These are phyloP conservation scores for Stagonosporopsis cucurbitacearum DNA, from an alignment of 2,329 filamentous ascomycete species.

Conservation along the genomic window DNA sequence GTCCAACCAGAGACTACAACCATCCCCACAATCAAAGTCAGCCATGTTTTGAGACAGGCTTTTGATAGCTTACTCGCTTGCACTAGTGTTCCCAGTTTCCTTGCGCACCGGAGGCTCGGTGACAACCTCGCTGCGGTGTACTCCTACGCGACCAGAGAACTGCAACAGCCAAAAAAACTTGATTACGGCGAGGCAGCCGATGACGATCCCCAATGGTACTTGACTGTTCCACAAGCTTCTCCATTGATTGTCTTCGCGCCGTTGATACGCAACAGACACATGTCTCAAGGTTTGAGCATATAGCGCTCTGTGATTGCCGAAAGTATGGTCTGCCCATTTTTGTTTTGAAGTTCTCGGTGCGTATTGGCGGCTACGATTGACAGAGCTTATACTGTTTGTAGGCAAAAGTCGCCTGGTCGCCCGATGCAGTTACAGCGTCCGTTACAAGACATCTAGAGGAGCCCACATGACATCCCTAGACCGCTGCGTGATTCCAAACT, in stretches of 20 bases:
- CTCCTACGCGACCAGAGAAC: background rate
- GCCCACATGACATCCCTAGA: background rate
- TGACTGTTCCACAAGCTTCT: background rate
- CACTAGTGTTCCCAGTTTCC: slow-evolving; percentile 6
- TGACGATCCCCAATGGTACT: background rate
- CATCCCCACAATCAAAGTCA: slow-evolving; percentile 1
- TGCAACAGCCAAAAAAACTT: background rate
- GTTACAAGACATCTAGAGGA: background rate
- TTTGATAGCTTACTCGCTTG: slow-evolving; percentile 5
- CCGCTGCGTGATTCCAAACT: background rate
- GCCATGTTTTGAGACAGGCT: slow-evolving; percentile 12
- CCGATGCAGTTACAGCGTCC: no score
- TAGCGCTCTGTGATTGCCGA: background rate
- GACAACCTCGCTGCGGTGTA: slow-evolving; percentile 1
- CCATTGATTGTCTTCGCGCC: background rate
- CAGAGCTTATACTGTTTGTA: no score
- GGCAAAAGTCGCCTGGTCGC: no score
- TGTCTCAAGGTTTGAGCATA: background rate
- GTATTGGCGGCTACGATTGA: background rate
- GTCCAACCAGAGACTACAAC: background rate
- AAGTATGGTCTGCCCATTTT: background rate
- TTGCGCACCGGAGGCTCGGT: background rate
- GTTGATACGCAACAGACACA: background rate
- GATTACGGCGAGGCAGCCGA: background rate
- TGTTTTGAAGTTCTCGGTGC: background rate